Percentiles rank a stretch among this genome's conserved stretches.
Evolutionary conservation across 495 filamentous ascomycete genomes (phyloP).

Genomic region (Penicillium herquei): DNA sequence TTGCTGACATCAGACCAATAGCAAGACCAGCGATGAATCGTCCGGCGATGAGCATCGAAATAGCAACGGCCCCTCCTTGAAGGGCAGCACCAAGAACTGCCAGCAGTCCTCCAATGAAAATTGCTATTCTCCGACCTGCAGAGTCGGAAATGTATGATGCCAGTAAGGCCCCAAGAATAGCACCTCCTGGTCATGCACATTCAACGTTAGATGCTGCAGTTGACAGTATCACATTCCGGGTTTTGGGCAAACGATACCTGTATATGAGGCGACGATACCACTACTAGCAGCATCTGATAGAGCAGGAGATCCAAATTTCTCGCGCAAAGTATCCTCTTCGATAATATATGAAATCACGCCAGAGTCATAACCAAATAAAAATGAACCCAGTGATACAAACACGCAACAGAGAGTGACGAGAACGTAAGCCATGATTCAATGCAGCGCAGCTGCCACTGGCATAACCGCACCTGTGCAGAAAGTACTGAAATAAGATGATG

Average conservation of each 20-base stretch:
- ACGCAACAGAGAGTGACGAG: constrained; percentile 45
- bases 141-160: constrained; percentile 46
- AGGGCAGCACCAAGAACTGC: constrained; percentile 47
- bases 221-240: too few species aligned
- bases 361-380: constrained; percentile 53
- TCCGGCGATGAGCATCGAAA: constrained; percentile 55
- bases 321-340: constrained; percentile 40
- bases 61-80: constrained; percentile 48
- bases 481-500: too few species aligned
- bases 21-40: constrained; percentile 50
- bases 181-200: constrained; percentile 26
- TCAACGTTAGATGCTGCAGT: constrained; percentile 10
- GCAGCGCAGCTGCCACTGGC: constrained; percentile 14
- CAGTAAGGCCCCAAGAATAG: constrained; percentile 50
- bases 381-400: constrained; percentile 58
- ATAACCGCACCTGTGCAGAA: too few species aligned
- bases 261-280: constrained; percentile 53
- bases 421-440: constrained; percentile 13
- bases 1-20: constrained; percentile 50
- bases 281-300: constrained; percentile 43
- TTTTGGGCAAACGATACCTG: constrained; percentile 26
- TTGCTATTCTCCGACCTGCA: constrained; percentile 44
- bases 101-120: constrained; percentile 48
- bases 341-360: constrained; percentile 56
- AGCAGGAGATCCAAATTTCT: constrained; percentile 33